These are phyloP conservation scores for Pseudoneurospora amorphoporcata DNA, from an alignment of 495 filamentous ascomycete genomes.

Conservation along the genomic window DNA sequence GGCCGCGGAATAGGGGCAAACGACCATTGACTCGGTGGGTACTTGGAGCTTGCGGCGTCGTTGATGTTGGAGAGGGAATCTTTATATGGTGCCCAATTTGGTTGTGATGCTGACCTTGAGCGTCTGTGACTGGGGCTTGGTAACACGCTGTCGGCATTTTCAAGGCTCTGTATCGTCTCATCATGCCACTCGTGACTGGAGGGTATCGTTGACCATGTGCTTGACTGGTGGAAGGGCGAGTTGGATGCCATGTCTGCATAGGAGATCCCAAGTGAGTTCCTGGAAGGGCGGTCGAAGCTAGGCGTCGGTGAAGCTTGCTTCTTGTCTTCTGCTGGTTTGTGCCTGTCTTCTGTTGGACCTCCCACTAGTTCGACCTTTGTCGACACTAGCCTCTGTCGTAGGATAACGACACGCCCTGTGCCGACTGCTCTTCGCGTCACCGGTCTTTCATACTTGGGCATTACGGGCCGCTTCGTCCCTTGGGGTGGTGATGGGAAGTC, in stretches of 20 bases:
- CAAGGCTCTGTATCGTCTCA: background rate
- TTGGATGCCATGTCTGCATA: constrained; percentile 20
- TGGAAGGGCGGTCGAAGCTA: background rate
- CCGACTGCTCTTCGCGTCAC: background rate
- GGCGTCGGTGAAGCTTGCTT: background rate
- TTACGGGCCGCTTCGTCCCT: background rate
- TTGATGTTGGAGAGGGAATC: constrained; percentile 10
- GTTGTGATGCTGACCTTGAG: background rate
- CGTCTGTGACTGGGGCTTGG: background rate
- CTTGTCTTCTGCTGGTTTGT: background rate
- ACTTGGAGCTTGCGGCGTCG: background rate
- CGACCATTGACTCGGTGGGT: background rate
- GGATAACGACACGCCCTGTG: background rate
- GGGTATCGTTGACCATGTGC: constrained; percentile 11
- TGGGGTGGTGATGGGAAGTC: background rate
- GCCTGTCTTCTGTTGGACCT: background rate
- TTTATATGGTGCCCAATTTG: constrained; percentile 11
- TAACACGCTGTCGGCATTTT: background rate
- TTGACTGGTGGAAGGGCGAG: constrained; percentile 13
- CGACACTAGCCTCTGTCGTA: background rate
- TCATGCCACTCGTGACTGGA: background rate
- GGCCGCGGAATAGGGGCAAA: background rate
- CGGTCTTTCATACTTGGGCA: background rate
- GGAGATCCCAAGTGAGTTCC: constrained; percentile 24
- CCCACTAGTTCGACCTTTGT: background rate